Evolutionary conservation across 139 green algal species (phyloP).

Genomic region (Closterium sp.): DNA sequence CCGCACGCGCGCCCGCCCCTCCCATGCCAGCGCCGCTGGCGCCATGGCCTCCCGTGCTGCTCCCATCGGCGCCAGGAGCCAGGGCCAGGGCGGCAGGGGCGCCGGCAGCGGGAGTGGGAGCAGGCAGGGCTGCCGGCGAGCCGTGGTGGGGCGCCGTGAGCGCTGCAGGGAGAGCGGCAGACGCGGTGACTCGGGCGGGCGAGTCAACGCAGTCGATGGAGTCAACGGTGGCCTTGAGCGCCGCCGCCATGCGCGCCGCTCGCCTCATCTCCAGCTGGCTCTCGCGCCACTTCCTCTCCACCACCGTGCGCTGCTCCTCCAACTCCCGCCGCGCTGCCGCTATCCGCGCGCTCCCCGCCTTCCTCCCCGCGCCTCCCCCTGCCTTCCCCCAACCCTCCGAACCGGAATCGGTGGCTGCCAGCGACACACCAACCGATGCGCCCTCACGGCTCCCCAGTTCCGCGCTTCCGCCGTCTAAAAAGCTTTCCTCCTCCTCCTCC

Average conservation of each 20-base stretch:
- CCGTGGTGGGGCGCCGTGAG: background rate
- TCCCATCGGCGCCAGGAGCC: background rate
- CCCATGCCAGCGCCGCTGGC: background rate
- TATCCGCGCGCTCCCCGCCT: background rate
- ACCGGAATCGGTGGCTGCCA: background rate
- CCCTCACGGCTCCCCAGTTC: background rate
- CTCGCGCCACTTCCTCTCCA: background rate
- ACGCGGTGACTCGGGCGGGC: no score
- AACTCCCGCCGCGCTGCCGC: slow-evolving; percentile 4
- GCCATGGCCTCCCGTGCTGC: background rate
- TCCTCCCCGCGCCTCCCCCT: background rate
- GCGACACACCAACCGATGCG: background rate
- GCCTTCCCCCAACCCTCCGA: background rate
- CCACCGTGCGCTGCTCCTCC: background rate
- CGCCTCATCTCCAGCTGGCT: background rate
- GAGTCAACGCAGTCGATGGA: background rate
- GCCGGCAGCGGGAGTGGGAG: background rate
- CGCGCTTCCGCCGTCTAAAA: background rate
- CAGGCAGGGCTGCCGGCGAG: background rate
- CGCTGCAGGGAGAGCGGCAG: background rate
- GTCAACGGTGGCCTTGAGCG: background rate
- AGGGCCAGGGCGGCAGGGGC: background rate
- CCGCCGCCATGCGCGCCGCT: background rate
- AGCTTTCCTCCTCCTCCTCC: background rate
- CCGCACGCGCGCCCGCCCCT: background rate